Evolutionary conservation across 257 asterid genomes (phyloP), one percentile per base, ranked within the genome.

Genomic region (Leptodermis oblonga): DNA sequence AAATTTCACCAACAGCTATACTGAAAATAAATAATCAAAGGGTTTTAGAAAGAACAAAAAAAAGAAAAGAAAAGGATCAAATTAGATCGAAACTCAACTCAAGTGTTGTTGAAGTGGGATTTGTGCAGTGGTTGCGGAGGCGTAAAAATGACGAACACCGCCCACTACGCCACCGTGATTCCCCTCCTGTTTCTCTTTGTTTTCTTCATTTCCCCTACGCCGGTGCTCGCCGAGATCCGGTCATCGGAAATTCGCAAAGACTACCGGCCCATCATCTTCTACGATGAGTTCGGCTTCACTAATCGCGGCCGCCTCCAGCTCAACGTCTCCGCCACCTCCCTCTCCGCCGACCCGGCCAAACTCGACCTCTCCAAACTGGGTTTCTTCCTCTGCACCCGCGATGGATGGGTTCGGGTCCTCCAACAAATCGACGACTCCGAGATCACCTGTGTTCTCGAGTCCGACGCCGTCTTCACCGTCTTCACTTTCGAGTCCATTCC

Each of bases 281-380:
- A 88, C 74, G 92, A 87, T 77, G 97, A 87, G 70, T 87, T 91
- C 79, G 96, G 97, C 0, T 91, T 89, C 92, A 86, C 96, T 49
- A 92, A 72, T 77, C 87, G 87, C 23, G 97, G 97, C 46, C 92
- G 86, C 37, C 80, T 91, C 56, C 83, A 91, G 74, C 96, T 89
- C 75, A 86, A 82, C 78, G 78, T 91, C 74, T 74, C 88, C 39
- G 59, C 75, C 34, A 81, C 89, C 74, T 58, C 87, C 53, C 58
- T 84, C 41, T 80, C 23, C 43, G 17, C 82, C 67, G 83, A 82
- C 65, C 82, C 73, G 18, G 3, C 88, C 12, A 70, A 78, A 8
- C 82, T 71, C 25, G 84, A 82, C 64, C 76, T 84, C 11, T 80
- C 95, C 48, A 78, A 81, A 37, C 52, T 87, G 26, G 97, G 97